phyloP scores from a whole-genome alignment of 2,329 filamentous ascomycete species.

The Bipolaris cookei region DNA sequence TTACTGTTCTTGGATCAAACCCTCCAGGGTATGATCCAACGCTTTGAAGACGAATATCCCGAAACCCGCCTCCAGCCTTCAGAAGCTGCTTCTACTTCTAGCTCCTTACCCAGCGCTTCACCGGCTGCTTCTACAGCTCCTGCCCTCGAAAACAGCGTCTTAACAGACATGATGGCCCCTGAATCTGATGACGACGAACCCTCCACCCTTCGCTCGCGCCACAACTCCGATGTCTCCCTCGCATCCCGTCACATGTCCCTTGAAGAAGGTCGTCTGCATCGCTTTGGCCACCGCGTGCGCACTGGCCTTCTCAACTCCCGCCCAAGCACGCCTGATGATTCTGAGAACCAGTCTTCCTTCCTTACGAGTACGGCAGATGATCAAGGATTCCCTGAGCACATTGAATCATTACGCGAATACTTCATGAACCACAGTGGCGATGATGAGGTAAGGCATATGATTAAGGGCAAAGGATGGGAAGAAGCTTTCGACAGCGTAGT shows the following conservation, averaged over 20 bases:
- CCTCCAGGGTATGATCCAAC: constrained; percentile 86
- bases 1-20: constrained; percentile 88
- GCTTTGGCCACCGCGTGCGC: constrained; percentile 70
- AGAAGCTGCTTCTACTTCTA: constrained; percentile 38
- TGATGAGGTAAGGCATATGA: constrained; percentile 61
- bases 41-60: constrained; percentile 95
- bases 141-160: constrained; percentile 37
- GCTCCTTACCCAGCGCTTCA: constrained; percentile 42
- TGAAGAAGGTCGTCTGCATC: constrained; percentile 74
- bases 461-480: constrained; percentile 65
- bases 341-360: constrained; percentile 23
- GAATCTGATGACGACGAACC: constrained; percentile 53
- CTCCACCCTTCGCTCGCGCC: constrained; percentile 60
- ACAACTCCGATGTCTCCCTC: constrained; percentile 71
- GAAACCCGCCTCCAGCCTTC: constrained; percentile 70
- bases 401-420: constrained; percentile 66
- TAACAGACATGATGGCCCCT: constrained; percentile 30
- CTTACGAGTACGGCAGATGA: constrained; percentile 45
- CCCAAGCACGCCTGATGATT: constrained; percentile 28
- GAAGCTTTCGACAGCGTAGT: constrained; percentile 67
- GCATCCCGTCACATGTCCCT: constrained; percentile 68
- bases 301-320: constrained; percentile 63
- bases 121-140: constrained; percentile 38
- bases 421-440: constrained; percentile 68
- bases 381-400: constrained; percentile 47